Evolutionary conservation across 75 land plant species (phyloP), one percentile per base, ranked within the genome.

Genomic region (Cryptomeria japonica): DNA sequence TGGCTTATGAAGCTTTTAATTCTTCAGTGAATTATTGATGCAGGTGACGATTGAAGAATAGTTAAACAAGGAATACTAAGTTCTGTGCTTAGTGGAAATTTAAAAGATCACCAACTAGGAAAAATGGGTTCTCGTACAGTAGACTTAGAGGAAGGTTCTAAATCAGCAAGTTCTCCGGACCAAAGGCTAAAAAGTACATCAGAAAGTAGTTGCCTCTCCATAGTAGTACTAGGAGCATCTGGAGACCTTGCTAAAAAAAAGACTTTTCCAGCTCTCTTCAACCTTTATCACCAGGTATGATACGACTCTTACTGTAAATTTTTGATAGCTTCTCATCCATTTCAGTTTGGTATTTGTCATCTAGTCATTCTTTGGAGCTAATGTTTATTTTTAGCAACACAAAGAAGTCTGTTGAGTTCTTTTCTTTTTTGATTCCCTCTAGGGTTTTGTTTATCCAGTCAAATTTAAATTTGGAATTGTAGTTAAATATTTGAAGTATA

Each of bases 221-320:
- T 97, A 19, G 85, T 97, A 51, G 96, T 97, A 16, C 95, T 97
- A 75, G 98, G 98, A 84, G 98, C 98, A 88, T 97, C 98, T 34
- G 98, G 98, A 84, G 98, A 97, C 89, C 97, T 97, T 82, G 98
- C 98, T 80, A 97, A 97, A 93, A 97, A 97, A 90, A 97, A 97
- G 87, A 97, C 98, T 34, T 97, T 96, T 88, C 98, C 98, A 15
- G 98, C 98, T 3, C 91, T 97, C 18, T 97, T 93, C 91, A 89
- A 97, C 86, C 95, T 96, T 22, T 96, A 80, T 41, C 86, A 87
- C 6, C 97, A 96, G 94, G 97, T 96, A 70, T 25, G 82, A 22
- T 86, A 32, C 13, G 6, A 10, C 41, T 36, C 25, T 28, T 87
- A 44, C 18, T 11, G 3, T 32, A n/a, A 11, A 7, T 1, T 79